Evolutionary conservation across 164 flowering plant genomes (phyloP), one percentile per base, ranked within the genome.

Genomic region (Paratinospora sagittata): DNA sequence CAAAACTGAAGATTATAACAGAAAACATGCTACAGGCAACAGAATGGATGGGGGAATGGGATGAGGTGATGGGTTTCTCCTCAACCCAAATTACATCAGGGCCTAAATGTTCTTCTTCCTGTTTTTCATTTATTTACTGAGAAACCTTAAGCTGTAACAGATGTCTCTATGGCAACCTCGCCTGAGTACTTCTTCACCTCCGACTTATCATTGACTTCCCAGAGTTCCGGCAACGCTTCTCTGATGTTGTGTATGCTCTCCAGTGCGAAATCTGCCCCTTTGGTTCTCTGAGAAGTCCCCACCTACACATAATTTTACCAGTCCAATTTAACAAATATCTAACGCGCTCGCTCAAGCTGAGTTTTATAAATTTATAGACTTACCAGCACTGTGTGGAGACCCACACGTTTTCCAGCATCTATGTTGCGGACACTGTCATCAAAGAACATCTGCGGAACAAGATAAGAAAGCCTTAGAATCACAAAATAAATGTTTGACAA

Each of bases 141-240:
- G 58, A 52, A 52, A 21, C 58, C n/a, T n/a, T 85, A 90, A 34
- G 96, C 97, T 63, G 70, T 74, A 16, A 92, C 97, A 6, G 80
- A 41, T 8, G 97, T 87, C 75, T 90, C 96, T 4, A 89, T 83
- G 6, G 87, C 84, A 52, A 83, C 70, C 78, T 86, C 77, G 67
- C 77, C 77, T 0, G 91, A 72, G 67, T 84, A 85, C 21, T 27
- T 64, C 13, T 85, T 75, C 24, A 75, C 75, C 39, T 85, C 89
- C 0, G 83, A 37, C 62, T 83, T 87, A 72, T 84, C 84, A 5
- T 77, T 73, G 17, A 76, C 85, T 74, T 90, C 94, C 92, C 91
- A 91, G n/a, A 96, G 91, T 75, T 89, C 92, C 1, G 99, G 98
- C 69, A 96, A 65, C 52, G 97, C 98, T 78, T 93, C 98, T 75